These are phyloP conservation scores for Mycena sp. DNA, from an alignment of 1,284 basidiomycete species.

Conservation along the genomic window DNA sequence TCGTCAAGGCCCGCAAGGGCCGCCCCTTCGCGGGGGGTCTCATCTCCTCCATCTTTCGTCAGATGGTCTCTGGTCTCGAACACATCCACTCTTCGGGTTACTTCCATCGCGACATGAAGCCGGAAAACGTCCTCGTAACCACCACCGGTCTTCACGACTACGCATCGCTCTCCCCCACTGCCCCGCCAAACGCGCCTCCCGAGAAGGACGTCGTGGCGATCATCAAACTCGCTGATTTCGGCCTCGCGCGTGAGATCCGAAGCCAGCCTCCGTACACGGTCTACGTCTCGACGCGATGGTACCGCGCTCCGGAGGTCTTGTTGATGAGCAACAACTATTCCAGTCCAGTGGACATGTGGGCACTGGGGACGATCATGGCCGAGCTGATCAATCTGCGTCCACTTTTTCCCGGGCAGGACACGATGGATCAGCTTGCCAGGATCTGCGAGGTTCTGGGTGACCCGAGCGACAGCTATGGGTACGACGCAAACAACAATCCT, in stretches of 20 bases:
- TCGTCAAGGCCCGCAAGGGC: constrained; percentile 97
- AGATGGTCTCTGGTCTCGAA: constrained; percentile 90
- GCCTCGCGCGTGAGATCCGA: constrained; percentile 90
- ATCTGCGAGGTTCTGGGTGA: constrained; percentile 96
- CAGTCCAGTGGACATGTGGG: constrained; percentile 99
- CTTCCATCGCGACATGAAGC: constrained; percentile 99
- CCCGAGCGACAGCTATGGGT: constrained; percentile 85
- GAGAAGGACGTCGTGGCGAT: constrained; percentile 97
- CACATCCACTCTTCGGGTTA: constrained; percentile 95
- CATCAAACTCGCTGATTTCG: constrained; percentile 99
- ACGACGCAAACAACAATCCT: constrained; percentile 73
- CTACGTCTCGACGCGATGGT: constrained; percentile 99
- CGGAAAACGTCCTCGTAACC: constrained; percentile 99
- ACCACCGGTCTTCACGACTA: constrained; percentile 98
- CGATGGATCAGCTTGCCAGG: constrained; percentile 92
- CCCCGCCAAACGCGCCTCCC: constrained; percentile 64
- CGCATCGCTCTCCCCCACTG: constrained; percentile 74
- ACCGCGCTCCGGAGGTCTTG: constrained; percentile 97
- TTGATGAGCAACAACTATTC: constrained; percentile 93
- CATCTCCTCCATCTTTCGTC: constrained; percentile 93
- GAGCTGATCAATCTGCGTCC: constrained; percentile 96
- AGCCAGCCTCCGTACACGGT: constrained; percentile 97
- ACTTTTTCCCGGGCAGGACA: constrained; percentile 96
- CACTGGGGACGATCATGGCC: constrained; percentile 96
- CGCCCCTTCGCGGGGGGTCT: constrained; percentile 95